phyloP scores from a whole-genome alignment of 2,329 filamentous ascomycete genomes.

The Penicillium sp. region DNA sequence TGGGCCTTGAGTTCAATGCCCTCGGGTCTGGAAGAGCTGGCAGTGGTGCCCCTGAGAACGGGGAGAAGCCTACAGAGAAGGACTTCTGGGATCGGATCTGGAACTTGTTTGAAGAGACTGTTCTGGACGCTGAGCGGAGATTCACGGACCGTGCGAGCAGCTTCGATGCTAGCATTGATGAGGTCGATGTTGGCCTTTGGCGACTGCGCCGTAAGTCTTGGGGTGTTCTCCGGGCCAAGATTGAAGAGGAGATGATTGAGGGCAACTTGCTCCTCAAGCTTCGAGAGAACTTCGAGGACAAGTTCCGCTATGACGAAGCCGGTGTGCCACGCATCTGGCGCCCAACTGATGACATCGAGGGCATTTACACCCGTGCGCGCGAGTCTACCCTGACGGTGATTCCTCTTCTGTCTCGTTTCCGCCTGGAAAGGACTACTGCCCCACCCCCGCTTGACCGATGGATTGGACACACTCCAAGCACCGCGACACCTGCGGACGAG shows the following conservation, averaged over 20 bases:
- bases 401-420: constrained; percentile 82
- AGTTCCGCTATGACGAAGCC: constrained; percentile 94
- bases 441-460: constrained; percentile 81
- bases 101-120: constrained; percentile 77
- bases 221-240: constrained; percentile 82
- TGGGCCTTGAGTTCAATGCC: constrained; percentile 94
- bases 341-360: constrained; percentile 95
- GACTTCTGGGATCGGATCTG: constrained; percentile 96
- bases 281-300: constrained; percentile 97
- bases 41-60: constrained; percentile 73
- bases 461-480: constrained; percentile 74
- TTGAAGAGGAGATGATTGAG: constrained; percentile 98
- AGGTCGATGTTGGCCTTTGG: constrained; percentile 92
- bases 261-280: constrained; percentile 94
- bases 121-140: constrained; percentile 78
- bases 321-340: constrained; percentile 97
- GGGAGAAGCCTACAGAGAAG: constrained; percentile 74
- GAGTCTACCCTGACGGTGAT: constrained; percentile 91
- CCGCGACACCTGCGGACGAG: constrained; percentile 78
- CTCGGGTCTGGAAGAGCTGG: constrained; percentile 85
- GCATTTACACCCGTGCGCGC: constrained; percentile 84
- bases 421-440: constrained; percentile 69
- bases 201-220: constrained; percentile 90
- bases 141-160: constrained; percentile 88
- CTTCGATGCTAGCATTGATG: constrained; percentile 87